phyloP scores from a whole-genome alignment of 345 rosid species.

The Kandelia obovata region DNA sequence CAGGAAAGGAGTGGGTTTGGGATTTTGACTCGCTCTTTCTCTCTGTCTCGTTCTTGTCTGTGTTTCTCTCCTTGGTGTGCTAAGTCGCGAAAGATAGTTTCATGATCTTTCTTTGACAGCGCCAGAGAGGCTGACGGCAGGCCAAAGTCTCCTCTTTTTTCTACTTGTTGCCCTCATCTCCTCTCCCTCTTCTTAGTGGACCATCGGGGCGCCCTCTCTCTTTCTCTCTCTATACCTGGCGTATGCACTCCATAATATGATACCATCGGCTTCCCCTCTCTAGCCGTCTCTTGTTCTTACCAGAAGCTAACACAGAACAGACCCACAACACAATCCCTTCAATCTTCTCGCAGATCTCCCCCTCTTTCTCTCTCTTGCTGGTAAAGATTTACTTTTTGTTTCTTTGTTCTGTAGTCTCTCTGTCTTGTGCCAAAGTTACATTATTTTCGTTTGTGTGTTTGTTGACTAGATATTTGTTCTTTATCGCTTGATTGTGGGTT shows the following conservation, averaged over 20 bases:
- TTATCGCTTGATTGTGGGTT: constrained; percentile 8
- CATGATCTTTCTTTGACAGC: neutral
- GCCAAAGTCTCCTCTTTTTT: constrained; percentile 6
- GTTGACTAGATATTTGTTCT: constrained; percentile 13
- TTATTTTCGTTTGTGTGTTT: neutral
- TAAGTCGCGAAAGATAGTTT: no score
- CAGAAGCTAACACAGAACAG: neutral
- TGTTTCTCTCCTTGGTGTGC: neutral
- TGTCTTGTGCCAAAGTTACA: neutral
- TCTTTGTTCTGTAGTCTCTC: neutral
- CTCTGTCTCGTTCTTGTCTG: neutral
- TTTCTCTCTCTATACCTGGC: neutral
- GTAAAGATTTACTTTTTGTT: constrained; percentile 12
- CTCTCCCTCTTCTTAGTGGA: no score
- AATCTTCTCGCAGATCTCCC: constrained; percentile 27
- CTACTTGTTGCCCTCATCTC: neutral
- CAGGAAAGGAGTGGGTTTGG: constrained; percentile 1
- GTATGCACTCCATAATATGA: neutral
- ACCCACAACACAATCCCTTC: constrained; percentile 4
- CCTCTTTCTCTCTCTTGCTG: constrained; percentile 8
- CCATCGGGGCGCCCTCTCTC: neutral
- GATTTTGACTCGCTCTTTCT: neutral
- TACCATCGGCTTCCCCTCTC: neutral
- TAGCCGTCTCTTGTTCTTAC: neutral
- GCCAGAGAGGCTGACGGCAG: neutral